Evolutionary conservation across 495 filamentous ascomycete species (phyloP).

Genomic region (Clohesyomyces aquaticus): DNA sequence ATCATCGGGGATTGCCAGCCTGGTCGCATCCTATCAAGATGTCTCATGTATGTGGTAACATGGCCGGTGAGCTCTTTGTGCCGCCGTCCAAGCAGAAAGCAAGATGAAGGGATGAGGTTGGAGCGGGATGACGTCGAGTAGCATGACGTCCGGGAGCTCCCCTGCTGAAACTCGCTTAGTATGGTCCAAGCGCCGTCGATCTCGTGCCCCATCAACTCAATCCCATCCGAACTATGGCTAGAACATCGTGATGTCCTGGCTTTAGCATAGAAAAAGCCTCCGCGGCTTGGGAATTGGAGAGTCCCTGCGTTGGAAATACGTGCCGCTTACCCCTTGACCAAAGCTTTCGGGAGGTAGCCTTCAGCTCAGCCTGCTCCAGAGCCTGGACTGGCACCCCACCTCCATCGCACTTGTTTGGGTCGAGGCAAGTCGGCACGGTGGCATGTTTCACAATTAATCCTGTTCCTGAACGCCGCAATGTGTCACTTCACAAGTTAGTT

Average conservation of each 20-base stretch:
- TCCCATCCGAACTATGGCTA: neutral
- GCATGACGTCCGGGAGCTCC: neutral
- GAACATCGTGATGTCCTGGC: neutral
- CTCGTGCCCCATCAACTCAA: neutral
- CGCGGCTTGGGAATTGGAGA: neutral
- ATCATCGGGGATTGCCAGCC: neutral
- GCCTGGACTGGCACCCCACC: neutral
- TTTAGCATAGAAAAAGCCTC: neutral
- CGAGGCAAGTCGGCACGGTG: conserved; percentile 14
- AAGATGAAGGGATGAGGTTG: conserved; percentile 3
- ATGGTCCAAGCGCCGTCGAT: neutral
- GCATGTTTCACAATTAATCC: conserved; percentile 29
- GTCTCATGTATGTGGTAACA: conserved; percentile 9
- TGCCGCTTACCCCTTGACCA: no score
- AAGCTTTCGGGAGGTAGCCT: no score
- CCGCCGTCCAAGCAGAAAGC: conserved; percentile 18
- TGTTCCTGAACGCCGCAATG: conserved; percentile 20
- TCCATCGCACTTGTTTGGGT: neutral
- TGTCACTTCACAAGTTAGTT: neutral
- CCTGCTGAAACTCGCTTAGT: neutral
- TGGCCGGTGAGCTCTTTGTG: neutral
- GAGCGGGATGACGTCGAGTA: conserved; percentile 11
- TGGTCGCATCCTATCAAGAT: conserved; percentile 17
- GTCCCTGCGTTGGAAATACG: conserved; percentile 5
- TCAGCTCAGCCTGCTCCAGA: neutral